Conservation (phyloP, 768 basidiomycete species). For the Serendipita vermifera region DNA sequence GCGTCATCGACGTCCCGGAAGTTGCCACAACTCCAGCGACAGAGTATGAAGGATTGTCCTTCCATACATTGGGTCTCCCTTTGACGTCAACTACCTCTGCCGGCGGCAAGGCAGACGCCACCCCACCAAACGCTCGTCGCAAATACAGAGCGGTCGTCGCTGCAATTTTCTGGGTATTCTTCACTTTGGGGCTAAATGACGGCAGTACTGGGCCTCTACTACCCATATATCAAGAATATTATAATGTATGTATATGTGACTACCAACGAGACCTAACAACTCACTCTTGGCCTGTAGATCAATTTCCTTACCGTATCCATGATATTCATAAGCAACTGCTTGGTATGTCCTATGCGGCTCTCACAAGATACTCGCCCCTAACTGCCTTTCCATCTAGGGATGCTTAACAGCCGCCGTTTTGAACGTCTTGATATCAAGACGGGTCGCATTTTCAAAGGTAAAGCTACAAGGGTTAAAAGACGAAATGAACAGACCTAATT, state of each 20-base stretch:
- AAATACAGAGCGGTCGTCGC: background rate
- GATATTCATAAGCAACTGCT: background rate
- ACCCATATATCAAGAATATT: conserved; percentile 5
- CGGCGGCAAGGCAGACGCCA: too few relatives aligned
- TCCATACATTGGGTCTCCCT: too few relatives aligned
- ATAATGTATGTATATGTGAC: background rate
- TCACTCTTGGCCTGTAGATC: background rate
- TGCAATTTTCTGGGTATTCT: background rate
- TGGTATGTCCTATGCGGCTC: background rate
- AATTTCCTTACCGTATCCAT: conserved; percentile 1
- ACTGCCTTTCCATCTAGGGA: background rate
- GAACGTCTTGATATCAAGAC: background rate
- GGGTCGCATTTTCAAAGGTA: conserved; percentile 4
- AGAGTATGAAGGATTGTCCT: too few relatives aligned
- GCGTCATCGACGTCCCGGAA: too few relatives aligned
- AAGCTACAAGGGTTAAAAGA: too few relatives aligned
- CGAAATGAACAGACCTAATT: too few relatives aligned
- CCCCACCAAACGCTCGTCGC: too few relatives aligned
- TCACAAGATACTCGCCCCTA: background rate
- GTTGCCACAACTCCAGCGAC: too few relatives aligned
- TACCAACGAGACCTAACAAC: too few relatives aligned
- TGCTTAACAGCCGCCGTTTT: conserved; percentile 4
- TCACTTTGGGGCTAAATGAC: background rate
- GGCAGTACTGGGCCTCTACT: background rate
- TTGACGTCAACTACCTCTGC: too few relatives aligned